These are phyloP conservation scores for Metschnikowia proteae DNA, from an alignment of 805 yeast species.

Conservation along the genomic window DNA sequence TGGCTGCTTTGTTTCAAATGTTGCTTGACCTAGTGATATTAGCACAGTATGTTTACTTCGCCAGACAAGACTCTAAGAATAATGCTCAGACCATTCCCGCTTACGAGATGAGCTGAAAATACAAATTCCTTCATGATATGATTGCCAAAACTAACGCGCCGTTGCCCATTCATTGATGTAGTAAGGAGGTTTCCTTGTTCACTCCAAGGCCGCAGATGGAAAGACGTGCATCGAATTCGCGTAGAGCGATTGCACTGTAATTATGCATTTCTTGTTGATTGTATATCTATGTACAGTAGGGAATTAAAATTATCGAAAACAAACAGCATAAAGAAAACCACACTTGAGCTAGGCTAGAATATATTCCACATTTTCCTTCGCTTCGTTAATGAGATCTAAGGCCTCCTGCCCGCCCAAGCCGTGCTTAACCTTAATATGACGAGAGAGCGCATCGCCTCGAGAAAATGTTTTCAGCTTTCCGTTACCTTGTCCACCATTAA, in stretches of 20 bases:
- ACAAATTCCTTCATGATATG: too few relatives aligned
- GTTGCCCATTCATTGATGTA: too few relatives aligned
- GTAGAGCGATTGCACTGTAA: neutral
- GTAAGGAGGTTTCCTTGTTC: too few relatives aligned
- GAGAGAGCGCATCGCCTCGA: constrained; percentile 44
- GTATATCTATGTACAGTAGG: constrained; percentile 5
- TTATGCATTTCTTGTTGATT: constrained; percentile 2
- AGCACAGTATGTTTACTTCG: constrained; percentile 66
- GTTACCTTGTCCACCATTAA: constrained; percentile 47
- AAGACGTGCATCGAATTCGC: too few relatives aligned
- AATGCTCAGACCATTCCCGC: constrained; percentile 9
- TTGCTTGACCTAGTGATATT: constrained; percentile 67
- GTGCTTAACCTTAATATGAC: constrained; percentile 75
- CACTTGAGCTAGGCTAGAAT: constrained; percentile 16
- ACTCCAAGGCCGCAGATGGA: too few relatives aligned
- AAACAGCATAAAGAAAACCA: neutral
- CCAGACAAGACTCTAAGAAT: constrained; percentile 19
- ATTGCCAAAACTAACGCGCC: too few relatives aligned
- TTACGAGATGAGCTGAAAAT: constrained; percentile 4
- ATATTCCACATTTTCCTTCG: constrained; percentile 74
- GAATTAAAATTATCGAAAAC: neutral
- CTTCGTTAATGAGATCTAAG: constrained; percentile 66
- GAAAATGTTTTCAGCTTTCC: constrained; percentile 47
- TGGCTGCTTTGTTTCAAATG: constrained; percentile 78
- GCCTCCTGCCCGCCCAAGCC: constrained; percentile 64